Conservation (phyloP, 1,284 basidiomycete genomes). For the Neolentinus lepideus region DNA sequence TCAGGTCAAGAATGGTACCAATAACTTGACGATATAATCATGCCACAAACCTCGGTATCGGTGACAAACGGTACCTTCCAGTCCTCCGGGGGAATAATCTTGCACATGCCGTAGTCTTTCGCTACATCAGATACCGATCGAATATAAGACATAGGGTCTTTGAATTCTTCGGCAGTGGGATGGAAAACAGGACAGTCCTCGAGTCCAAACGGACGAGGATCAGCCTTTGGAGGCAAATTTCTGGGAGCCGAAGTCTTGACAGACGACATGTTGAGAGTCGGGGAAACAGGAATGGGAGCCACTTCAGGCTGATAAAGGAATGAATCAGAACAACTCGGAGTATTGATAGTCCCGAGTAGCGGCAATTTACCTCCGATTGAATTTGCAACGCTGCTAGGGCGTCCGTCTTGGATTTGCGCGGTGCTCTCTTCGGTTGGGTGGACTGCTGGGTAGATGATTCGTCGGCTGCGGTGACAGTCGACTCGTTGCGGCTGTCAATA, state of each 20-base stretch:
- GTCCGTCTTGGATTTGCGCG: constrained; percentile 82
- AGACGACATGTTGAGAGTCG: constrained; percentile 56
- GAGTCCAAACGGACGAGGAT: constrained; percentile 73
- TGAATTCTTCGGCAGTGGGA: constrained; percentile 87
- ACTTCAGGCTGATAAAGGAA: constrained; percentile 29
- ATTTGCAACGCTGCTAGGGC: constrained; percentile 69
- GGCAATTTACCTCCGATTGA: constrained; percentile 33
- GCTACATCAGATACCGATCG: constrained; percentile 75
- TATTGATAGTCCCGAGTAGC: constrained; percentile 13
- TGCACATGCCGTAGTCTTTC: constrained; percentile 86
- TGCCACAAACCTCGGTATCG: constrained; percentile 72
- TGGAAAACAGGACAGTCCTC: constrained; percentile 88
- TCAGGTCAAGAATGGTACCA: constrained; percentile 16
- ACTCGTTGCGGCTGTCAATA: constrained; percentile 28
- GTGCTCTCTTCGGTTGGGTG: constrained; percentile 49
- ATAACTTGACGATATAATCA: neutral
- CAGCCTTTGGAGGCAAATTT: constrained; percentile 28
- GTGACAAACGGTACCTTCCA: constrained; percentile 99
- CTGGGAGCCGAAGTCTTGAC: constrained; percentile 61
- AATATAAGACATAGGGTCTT: constrained; percentile 95
- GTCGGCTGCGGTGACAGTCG: constrained; percentile 9
- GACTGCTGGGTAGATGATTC: constrained; percentile 18
- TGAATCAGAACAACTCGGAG: constrained; percentile 11
- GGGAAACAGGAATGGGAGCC: constrained; percentile 51
- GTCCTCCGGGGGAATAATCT: constrained; percentile 88